Conservation (phyloP, 2,329 filamentous ascomycete genomes). For the Fusarium sp. region DNA sequence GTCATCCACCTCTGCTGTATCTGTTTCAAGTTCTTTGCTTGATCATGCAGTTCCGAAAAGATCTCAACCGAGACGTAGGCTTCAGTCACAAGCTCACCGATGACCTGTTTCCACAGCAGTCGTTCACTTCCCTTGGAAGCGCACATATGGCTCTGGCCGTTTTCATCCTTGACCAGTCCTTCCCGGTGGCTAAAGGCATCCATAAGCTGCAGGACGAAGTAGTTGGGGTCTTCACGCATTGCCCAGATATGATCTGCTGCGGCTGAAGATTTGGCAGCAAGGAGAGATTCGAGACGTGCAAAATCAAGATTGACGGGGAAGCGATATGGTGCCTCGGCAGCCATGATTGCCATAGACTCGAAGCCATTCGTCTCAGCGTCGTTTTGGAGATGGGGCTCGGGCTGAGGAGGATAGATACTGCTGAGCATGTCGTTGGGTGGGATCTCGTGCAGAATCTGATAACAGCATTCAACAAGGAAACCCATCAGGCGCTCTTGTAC, state of each 20-base stretch:
- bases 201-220: neutral
- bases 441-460: too few species aligned
- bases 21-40: constrained; percentile 40
- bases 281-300: neutral
- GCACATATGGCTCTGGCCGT: constrained; percentile 47
- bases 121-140: constrained; percentile 11
- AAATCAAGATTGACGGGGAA: neutral
- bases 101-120: constrained; percentile 55
- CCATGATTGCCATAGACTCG: neutral
- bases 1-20: constrained; percentile 50
- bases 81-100: constrained; percentile 48
- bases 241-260: neutral
- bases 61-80: constrained; percentile 51
- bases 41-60: constrained; percentile 53
- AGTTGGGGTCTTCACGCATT: neutral
- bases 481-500: too few species aligned
- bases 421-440: too few species aligned
- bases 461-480: too few species aligned
- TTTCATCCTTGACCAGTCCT: constrained; percentile 56
- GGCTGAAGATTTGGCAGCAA: neutral
- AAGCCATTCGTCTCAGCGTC: neutral
- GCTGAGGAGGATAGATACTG: constrained; percentile 57
- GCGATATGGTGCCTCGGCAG: neutral
- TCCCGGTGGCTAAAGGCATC: constrained; percentile 1
- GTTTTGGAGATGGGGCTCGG: neutral